Evolutionary conservation across 352 stramenopile species (phyloP), one percentile per base, ranked within the genome.

Genomic region (Phytophthora citrophthora): DNA sequence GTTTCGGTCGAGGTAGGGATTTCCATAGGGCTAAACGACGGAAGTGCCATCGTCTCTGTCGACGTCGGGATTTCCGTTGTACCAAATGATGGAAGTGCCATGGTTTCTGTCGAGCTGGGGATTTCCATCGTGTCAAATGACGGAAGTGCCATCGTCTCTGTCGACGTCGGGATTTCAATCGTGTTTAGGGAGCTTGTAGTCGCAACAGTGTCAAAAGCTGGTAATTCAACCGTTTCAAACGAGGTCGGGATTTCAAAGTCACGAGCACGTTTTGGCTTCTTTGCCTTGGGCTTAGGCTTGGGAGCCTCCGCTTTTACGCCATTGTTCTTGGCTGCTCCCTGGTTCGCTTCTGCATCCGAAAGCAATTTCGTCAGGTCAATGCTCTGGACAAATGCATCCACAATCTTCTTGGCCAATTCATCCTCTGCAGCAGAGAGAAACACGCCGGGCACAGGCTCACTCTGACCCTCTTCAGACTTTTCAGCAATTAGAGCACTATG

Each of bases 281-380:
- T 73, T 7, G 41, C 9, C 36, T 75, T 54, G 12, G 32, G 3
- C 10, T 59, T 72, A 8, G 51, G 32, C 24, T 72, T 63, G 2
- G 24, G 11, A 32, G n/a, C 40, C 27, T 39, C 34, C 9, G 55
- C 11, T 16, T 38, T 46, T 36, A 40, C 11, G 2, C 1, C 27
- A 3, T 44, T 64, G 0, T 66, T 62, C 40, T 63, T 67, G 9
- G 7, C 36, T 51, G 13, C 26, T 58, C n/a, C 34, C 40, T 79
- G 70, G 24, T 60, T 46, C 39, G 61, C 59, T 31, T 65, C 26
- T 2, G 54, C 71, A 41, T 80, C 71, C 6, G 44, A 59, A 5
- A 88, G 68, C 34, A 88, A 16, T 41, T 71, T 72, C 11, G 39
- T 67, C 48, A 86, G 46, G 44, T 88, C 62, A 34, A 88, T 61